A percentile compares a stretch with the other conserved stretches of the same genome.
phyloP scores from a whole-genome alignment of 352 stramenopile genomes.

The Plasmopara viticola region DNA sequence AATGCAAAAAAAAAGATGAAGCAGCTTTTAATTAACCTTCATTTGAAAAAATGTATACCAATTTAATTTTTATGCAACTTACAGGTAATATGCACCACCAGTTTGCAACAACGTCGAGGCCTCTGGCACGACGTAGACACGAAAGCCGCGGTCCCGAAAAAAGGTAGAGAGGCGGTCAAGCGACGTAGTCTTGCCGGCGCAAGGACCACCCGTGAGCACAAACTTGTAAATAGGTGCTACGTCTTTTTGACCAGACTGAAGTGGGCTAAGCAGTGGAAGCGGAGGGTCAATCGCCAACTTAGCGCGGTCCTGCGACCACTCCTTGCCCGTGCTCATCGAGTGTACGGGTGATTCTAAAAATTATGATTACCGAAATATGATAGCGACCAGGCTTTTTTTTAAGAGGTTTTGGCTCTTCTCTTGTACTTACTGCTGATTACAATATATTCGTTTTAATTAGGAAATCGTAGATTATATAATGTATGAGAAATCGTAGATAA shows the following conservation, averaged over 20 bases:
- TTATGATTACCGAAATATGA: no score
- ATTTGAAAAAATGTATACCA: neutral
- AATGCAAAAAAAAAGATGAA: conserved; percentile 2
- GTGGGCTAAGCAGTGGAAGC: conserved; percentile 53
- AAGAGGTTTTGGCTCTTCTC: no score
- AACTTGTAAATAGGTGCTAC: conserved; percentile 88
- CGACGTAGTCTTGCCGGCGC: conserved; percentile 94
- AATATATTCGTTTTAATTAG: no score
- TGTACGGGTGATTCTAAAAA: neutral
- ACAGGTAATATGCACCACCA: conserved; percentile 88
- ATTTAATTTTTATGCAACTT: conserved; percentile 9
- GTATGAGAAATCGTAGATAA: no score
- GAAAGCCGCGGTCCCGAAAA: conserved; percentile 90
- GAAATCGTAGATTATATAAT: no score
- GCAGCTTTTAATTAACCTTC: conserved; percentile 2
- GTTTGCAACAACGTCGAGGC: conserved; percentile 92
- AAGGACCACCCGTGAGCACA: conserved; percentile 91
- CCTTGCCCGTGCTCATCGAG: conserved; percentile 31
- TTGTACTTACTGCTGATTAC: no score
- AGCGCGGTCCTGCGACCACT: conserved; percentile 52
- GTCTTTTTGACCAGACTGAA: conserved; percentile 62
- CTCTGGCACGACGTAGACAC: conserved; percentile 94
- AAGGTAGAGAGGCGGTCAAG: conserved; percentile 88
- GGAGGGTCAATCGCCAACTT: conserved; percentile 32
- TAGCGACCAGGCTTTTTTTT: no score